Evolutionary conservation across 2,329 filamentous ascomycete genomes (phyloP).

Genomic region (Trichocomaceae sp.): DNA sequence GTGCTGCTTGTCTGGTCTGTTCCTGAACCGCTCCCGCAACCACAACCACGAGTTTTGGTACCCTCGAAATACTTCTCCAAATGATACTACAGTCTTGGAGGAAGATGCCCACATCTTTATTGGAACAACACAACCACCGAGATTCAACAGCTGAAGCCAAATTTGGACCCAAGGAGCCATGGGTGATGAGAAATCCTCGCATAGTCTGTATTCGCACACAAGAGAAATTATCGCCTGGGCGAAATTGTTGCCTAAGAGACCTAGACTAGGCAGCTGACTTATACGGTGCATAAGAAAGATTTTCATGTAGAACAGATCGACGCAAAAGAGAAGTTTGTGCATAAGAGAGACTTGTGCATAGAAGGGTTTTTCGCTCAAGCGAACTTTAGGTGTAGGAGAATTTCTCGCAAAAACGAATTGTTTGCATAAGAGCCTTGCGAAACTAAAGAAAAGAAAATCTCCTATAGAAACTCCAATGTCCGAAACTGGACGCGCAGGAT

Average conservation of each 20-base stretch:
- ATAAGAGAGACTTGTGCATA: constrained; percentile 1
- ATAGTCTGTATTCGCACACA: not conserved
- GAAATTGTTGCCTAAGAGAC: not conserved
- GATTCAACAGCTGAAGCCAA: not conserved
- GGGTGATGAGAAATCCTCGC: not conserved
- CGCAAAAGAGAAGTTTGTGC: not conserved
- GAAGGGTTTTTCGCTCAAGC: not conserved
- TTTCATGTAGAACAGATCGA: not conserved
- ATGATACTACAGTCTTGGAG: too few relatives aligned
- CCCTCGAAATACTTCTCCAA: too few relatives aligned
- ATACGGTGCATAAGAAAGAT: not conserved
- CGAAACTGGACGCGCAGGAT: too few relatives aligned
- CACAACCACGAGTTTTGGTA: too few relatives aligned
- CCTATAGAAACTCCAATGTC: too few relatives aligned
- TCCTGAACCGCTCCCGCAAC: too few relatives aligned
- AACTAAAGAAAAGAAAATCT: too few relatives aligned
- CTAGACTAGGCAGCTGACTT: constrained; percentile 1
- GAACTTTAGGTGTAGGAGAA: not conserved
- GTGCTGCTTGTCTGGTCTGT: too few relatives aligned
- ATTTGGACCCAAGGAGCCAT: constrained; percentile 1
- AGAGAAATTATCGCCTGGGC: not conserved
- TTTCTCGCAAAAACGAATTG: not conserved
- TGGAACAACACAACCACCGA: too few relatives aligned
- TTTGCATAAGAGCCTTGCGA: too few relatives aligned
- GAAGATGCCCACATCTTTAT: too few relatives aligned